Base-by-base conservation (phyloP, 176 grass and related monocot genomes). In the Olyra latifolia region DNA sequence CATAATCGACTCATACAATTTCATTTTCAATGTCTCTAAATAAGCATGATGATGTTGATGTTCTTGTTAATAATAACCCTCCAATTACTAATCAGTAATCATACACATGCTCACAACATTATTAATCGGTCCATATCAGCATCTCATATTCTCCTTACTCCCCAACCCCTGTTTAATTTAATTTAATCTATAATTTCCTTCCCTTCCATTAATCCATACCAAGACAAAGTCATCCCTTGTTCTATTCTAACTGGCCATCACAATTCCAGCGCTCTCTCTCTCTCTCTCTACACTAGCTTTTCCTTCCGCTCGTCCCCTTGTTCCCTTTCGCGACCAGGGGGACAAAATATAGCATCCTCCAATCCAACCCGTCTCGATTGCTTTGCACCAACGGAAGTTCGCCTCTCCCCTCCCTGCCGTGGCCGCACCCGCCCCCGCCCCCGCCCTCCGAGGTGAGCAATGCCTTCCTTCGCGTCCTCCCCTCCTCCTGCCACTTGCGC, bases 261-360 rank as follows among this genome's bases (percentile, higher is more conserved):
- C 52, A 66, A 62, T 82, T 53, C 22, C 45, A 27, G 30, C 11
- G 7, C 63, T 25, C 53, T 42, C 61, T 45, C 35, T 58, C 69
- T 10, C 79, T 2, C 19, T n/a, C n/a, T n/a, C 14, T 1, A 9
- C 16, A 0, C 57, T 20, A 38, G 4, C 46, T 60, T 27, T 58
- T 60, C 29, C 66, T 54, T 66, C 23, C 76, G 8, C 53, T 70
- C 44, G 2, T 44, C 71, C 38, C 81, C 48, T n/a, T 54, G 65
- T 24, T 65, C 42, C 57, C 32, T 4, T 17, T 10, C 59, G 62
- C 24, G 12, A 28, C 24, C 24, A 55, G 56, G 57, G 77, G 75
- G 75, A 56, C 66, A 17, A 82, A 82, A 87, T 76, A 77, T 77
- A 87, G 56, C 73, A 24, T 47, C 63, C 63, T 69, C 85, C 79